phyloP scores from a whole-genome alignment of 331 rosid genomes.

The Quercus phellos region DNA sequence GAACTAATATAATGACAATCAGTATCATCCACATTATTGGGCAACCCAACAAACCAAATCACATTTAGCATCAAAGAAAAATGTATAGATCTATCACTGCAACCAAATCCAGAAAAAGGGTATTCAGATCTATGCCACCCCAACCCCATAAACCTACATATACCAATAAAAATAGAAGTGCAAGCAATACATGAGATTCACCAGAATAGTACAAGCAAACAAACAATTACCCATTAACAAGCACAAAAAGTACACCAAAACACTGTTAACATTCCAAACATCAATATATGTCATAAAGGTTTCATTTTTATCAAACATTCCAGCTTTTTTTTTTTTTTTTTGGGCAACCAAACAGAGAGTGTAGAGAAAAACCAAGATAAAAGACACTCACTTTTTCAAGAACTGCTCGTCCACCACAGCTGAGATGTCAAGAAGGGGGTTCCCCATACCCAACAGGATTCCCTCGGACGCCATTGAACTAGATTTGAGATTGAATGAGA shows the following conservation, averaged over 20 bases:
- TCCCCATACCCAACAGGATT: conserved; percentile 85
- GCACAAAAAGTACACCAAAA: neutral
- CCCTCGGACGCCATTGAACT: conserved; percentile 59
- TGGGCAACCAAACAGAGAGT: conserved; percentile 1
- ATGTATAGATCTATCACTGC: neutral
- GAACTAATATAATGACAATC: neutral
- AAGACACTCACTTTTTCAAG: conserved; percentile 45
- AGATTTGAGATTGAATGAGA: neutral
- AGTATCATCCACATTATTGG: neutral
- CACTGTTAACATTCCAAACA: neutral
- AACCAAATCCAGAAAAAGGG: neutral
- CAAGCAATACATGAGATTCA: neutral
- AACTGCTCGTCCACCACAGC: conserved; percentile 71
- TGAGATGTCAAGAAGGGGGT: conserved; percentile 89
- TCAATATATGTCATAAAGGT: too few relatives aligned
- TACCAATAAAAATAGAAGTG: neutral
- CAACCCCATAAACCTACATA: neutral
- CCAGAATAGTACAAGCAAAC: neutral
- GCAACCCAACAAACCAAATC: neutral
- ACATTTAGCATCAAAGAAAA: neutral
- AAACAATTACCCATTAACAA: neutral
- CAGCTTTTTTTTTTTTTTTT: neutral
- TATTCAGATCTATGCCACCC: neutral
- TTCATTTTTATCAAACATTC: too few relatives aligned
- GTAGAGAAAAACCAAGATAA: neutral